phyloP scores from a whole-genome alignment of 2,329 filamentous ascomycete species.

The Nothophoma quercina region DNA sequence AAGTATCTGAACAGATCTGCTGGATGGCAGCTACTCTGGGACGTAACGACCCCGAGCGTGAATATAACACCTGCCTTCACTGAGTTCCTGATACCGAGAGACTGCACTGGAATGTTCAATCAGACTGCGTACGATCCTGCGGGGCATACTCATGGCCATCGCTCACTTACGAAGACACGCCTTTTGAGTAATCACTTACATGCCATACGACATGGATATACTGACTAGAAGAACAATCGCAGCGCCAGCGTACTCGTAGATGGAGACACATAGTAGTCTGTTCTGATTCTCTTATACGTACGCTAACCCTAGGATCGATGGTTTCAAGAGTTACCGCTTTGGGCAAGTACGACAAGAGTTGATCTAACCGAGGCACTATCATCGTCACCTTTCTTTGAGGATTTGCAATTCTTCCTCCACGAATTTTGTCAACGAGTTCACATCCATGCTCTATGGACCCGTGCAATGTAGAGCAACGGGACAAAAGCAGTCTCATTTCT shows the following conservation, averaged over 20 bases:
- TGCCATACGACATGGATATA: conserved; percentile 51
- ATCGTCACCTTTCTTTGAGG: too few species aligned
- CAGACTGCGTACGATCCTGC: conserved; percentile 48
- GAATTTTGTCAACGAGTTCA: too few species aligned
- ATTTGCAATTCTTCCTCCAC: too few species aligned
- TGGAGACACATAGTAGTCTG: too few species aligned
- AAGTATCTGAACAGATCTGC: conserved; percentile 48
- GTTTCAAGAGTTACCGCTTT: too few species aligned
- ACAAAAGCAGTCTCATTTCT: neutral
- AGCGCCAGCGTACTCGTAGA: too few species aligned
- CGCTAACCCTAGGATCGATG: too few species aligned
- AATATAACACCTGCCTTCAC: conserved; percentile 28
- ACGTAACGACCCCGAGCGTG: conserved; percentile 25
- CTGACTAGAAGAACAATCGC: too few species aligned
- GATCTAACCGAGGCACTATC: too few species aligned
- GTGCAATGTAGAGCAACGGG: neutral
- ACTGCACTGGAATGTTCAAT: conserved; percentile 28
- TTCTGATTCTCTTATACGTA: too few species aligned
- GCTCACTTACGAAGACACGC: conserved; percentile 50
- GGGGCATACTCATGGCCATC: conserved; percentile 46
- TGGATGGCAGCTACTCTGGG: conserved; percentile 32
- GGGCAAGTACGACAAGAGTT: too few species aligned
- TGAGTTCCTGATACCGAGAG: conserved; percentile 31
- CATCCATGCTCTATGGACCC: neutral
- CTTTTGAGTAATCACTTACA: conserved; percentile 52